Conservation (phyloP, 345 rosid species). For the Citrus trifoliata region DNA sequence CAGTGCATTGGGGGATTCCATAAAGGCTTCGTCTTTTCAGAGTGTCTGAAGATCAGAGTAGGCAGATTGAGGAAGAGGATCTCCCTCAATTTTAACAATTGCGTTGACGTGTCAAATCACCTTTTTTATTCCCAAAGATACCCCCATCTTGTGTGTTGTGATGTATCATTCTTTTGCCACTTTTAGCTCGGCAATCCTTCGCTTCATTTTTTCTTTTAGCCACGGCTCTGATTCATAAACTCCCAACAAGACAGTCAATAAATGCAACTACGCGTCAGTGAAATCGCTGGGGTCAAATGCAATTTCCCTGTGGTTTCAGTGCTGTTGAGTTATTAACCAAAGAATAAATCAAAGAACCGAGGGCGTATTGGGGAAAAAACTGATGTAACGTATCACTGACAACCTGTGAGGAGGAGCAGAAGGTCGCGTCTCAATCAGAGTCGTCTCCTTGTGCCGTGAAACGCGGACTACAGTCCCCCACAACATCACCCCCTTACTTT, state of each 20-base stretch:
- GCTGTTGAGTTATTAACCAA: neutral
- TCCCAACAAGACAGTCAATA: too few species aligned
- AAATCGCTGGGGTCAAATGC: neutral
- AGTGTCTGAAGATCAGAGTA: neutral
- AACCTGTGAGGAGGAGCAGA: conserved; percentile 1
- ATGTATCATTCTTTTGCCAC: neutral
- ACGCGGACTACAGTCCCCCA: conserved; percentile 43
- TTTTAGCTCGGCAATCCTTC: neutral
- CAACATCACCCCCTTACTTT: neutral
- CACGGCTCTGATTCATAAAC: too few species aligned
- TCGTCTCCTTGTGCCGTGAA: conserved; percentile 44
- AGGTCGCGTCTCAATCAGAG: conserved; percentile 31
- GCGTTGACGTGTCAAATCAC: conserved; percentile 22
- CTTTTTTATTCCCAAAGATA: neutral
- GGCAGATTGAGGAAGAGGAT: neutral
- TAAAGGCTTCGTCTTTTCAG: neutral
- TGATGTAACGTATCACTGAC: conserved; percentile 41
- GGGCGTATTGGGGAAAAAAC: neutral
- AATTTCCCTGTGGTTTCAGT: neutral
- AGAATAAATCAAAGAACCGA: neutral
- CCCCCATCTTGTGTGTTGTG: neutral
- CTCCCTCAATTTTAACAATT: conserved; percentile 33
- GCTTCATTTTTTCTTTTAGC: neutral
- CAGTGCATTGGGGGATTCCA: neutral
- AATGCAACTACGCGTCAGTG: too few species aligned